phyloP scores from a whole-genome alignment of 1,284 basidiomycete genomes.

The Takashimella koratensis region DNA sequence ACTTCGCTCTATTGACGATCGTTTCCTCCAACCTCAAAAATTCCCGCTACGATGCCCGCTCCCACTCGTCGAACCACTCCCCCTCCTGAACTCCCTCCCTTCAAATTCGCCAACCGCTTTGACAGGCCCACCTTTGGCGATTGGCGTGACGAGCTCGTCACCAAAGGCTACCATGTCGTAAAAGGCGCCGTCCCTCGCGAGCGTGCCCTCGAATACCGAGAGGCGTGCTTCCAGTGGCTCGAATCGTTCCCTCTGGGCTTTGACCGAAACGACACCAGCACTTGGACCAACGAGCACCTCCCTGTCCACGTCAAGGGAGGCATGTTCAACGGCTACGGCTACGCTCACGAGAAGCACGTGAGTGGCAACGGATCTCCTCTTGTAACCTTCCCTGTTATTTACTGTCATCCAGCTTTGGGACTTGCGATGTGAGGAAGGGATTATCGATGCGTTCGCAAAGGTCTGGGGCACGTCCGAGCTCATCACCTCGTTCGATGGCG shows the following conservation, averaged over 20 bases:
- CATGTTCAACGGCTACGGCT: too few species aligned
- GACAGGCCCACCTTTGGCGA: slow-evolving; percentile 21
- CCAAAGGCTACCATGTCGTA: slow-evolving; percentile 34
- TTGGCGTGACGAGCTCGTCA: slow-evolving; percentile 31
- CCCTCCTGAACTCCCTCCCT: slow-evolving; percentile 38
- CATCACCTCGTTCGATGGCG: slow-evolving; percentile 34
- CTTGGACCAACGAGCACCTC: slow-evolving; percentile 26
- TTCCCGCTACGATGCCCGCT: too few species aligned
- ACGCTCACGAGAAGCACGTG: too few species aligned
- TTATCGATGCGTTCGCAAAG: slow-evolving; percentile 43
- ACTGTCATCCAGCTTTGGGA: too few species aligned
- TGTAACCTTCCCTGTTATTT: too few species aligned
- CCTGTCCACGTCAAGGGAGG: slow-evolving; percentile 25
- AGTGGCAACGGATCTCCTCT: too few species aligned
- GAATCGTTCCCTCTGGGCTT: slow-evolving; percentile 35
- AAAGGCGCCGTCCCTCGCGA: slow-evolving; percentile 31
- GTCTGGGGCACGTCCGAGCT: slow-evolving; percentile 46
- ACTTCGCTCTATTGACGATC: too few species aligned
- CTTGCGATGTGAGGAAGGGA: slow-evolving; percentile 40
- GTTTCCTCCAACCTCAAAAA: too few species aligned
- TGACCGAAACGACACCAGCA: slow-evolving; percentile 26
- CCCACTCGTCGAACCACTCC: slow-evolving; percentile 30
- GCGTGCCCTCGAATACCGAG: slow-evolving; percentile 22
- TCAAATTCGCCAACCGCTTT: slow-evolving; percentile 16
- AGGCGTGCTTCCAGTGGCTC: slow-evolving; percentile 30